Percentiles rank a stretch among this genome's conserved stretches.
Conservation (phyloP, 1,284 basidiomycete genomes). For the Leccinum subrobustum region DNA sequence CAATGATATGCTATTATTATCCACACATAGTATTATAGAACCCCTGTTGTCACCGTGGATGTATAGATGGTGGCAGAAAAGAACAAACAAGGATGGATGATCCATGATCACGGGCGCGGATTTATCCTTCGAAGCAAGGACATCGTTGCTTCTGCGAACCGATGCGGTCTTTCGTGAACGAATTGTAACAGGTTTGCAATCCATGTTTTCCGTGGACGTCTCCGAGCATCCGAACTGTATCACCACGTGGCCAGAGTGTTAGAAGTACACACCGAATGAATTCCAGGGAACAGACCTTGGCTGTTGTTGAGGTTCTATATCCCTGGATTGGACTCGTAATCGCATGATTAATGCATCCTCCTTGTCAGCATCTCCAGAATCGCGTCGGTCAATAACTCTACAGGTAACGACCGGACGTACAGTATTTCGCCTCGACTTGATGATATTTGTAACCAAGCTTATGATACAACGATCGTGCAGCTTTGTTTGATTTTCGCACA, state of each 20-base stretch:
- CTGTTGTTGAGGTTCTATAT: slow-evolving; percentile 13
- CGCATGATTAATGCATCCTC: slow-evolving; percentile 87
- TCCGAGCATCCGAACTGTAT: slow-evolving; percentile 5
- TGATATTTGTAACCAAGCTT: slow-evolving; percentile 80
- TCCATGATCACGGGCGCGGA: slow-evolving; percentile 11
- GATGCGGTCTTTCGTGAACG: slow-evolving; percentile 15
- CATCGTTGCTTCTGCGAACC: slow-evolving; percentile 12
- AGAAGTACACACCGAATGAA: neutral
- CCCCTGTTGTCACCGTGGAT: neutral
- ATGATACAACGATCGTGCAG: slow-evolving; percentile 83
- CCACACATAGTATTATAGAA: slow-evolving; percentile 2
- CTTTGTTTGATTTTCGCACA: slow-evolving; percentile 85
- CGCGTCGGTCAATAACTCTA: slow-evolving; percentile 1
- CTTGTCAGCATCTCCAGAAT: slow-evolving; percentile 67
- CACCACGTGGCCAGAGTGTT: neutral
- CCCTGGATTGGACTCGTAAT: slow-evolving; percentile 42
- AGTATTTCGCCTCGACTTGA: slow-evolving; percentile 80
- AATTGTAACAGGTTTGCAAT: slow-evolving; percentile 16
- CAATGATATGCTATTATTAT: slow-evolving; percentile 4
- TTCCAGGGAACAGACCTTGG: slow-evolving; percentile 13
- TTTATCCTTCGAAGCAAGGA: slow-evolving; percentile 15
- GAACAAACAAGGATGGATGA: neutral
- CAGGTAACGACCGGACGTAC: slow-evolving; percentile 46
- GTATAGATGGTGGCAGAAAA: neutral
- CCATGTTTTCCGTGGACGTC: slow-evolving; percentile 13